Conservation (phyloP, 768 basidiomycete species). For the Kwoniella botswanensis region DNA sequence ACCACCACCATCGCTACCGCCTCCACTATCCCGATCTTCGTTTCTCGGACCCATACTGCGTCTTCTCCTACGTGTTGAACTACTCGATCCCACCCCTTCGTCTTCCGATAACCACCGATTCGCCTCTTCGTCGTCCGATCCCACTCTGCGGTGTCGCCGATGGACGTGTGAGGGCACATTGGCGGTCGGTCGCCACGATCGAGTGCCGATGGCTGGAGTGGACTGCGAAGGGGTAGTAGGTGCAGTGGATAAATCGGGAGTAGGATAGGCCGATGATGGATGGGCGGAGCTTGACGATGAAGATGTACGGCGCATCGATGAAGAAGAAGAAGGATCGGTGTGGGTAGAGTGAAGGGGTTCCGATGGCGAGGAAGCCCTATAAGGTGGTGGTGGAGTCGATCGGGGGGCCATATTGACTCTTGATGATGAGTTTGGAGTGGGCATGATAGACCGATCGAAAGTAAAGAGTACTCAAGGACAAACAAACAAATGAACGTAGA, state of each 20-base stretch:
- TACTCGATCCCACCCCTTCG: conserved; percentile 41
- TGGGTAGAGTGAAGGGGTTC: neutral
- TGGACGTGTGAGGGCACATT: conserved; percentile 25
- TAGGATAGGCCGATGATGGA: conserved; percentile 10
- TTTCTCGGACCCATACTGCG: conserved; percentile 15
- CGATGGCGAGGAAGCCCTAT: conserved; percentile 11
- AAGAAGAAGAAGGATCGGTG: neutral
- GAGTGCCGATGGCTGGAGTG: neutral
- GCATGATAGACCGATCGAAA: conserved; percentile 7
- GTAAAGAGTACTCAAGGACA: neutral
- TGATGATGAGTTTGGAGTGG: neutral
- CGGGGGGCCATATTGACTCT: conserved; percentile 8
- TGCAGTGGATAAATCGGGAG: conserved; percentile 25
- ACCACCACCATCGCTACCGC: conserved; percentile 3
- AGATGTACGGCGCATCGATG: conserved; percentile 9
- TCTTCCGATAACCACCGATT: conserved; percentile 56
- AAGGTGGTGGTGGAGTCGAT: conserved; percentile 27
- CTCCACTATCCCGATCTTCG: conserved; percentile 17
- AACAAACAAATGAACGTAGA: neutral
- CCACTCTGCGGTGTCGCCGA: conserved; percentile 4
- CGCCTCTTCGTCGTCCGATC: conserved; percentile 24
- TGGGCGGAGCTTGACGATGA: conserved; percentile 5
- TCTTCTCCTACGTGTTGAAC: conserved; percentile 22
- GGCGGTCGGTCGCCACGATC: conserved; percentile 26
- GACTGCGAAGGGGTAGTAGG: conserved; percentile 20